Conservation (phyloP, 306 rosid genomes). For the Chamaecrista fasciculata region DNA sequence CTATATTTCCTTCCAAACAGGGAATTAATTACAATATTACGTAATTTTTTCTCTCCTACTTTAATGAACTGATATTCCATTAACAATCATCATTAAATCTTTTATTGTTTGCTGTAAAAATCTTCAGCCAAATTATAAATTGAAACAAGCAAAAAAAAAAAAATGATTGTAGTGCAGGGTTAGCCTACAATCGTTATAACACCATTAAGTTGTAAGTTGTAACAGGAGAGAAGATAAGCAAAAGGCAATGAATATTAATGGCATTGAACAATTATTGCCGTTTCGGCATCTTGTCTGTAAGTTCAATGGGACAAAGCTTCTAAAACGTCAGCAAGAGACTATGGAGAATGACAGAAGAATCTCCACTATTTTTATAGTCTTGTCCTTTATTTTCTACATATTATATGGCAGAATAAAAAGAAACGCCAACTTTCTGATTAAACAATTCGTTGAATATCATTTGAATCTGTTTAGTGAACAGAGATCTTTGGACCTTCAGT, state of each 20-base stretch:
- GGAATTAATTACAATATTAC: neutral
- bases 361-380: constrained; percentile 53
- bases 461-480: constrained; percentile 50
- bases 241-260: constrained; percentile 28
- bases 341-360: constrained; percentile 50
- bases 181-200: constrained; percentile 4
- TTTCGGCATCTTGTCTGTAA: constrained; percentile 40
- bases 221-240: constrained; percentile 24
- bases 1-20: neutral
- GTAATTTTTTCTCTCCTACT: neutral
- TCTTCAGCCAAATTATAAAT: neutral
- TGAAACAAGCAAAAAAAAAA: neutral
- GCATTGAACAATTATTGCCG: constrained; percentile 43
- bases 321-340: constrained; percentile 59
- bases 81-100: neutral
- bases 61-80: neutral
- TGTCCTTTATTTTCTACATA: constrained; percentile 32
- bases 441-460: constrained; percentile 52
- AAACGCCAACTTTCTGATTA: constrained; percentile 54
- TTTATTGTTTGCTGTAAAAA: neutral
- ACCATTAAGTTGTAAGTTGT: constrained; percentile 8
- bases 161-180: neutral
- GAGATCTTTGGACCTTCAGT: constrained; percentile 54
- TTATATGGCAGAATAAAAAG: constrained; percentile 34
- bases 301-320: constrained; percentile 55